Evolutionary conservation across 2,329 filamentous ascomycete species (phyloP), one percentile per base, ranked within the genome.

Genomic region (Diaporthe destruens): DNA sequence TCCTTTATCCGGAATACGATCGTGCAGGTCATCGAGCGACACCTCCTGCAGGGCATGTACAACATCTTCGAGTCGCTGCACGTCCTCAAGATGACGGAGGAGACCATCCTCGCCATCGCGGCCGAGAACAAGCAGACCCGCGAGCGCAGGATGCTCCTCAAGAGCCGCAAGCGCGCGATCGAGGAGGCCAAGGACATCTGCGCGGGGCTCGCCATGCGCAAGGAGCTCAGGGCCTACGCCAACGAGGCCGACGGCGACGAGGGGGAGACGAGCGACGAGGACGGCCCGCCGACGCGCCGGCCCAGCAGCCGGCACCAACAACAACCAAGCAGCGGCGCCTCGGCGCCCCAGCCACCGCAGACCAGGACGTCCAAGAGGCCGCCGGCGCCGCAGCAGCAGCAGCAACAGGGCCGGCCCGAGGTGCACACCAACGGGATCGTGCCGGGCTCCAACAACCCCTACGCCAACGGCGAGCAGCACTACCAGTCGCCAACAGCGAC

Each of bases 41-140:
- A 88, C 71, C 79, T 88, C 3, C 81, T 88, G 14, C 82, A 87
- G 51, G 86, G 86, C 39, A 86, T 88, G 84, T 83, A 87, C 61
- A 80, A 84, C 39, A 80, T 88, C 36, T 88, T 88, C 78, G 87
- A 88, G 76, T 85, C 85, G 9, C 84, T 86, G n/a, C 84, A 86
- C 78, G 84, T 88, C 44, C 77, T 88, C 55, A 81, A 82, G 74
- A 86, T 88, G 84, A 79, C 76, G 29, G 82, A 85, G 71, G 72
- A 80, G 4, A 81, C 81, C 6, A 82, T 88, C 47, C 85, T 88
- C 77, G 84, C 83, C 42, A 88, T 88, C 65, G 85, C 86, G 0
- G 85, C 86, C 0, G 86, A 88, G 80, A 87, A 87, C 77, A 87
- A 86, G 80, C 85, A 87, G 79, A 87, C 85, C 0, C 81, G 86